These are phyloP conservation scores for Boletus pseudopeckii DNA, from an alignment of 768 basidiomycete genomes.

Conservation along the genomic window DNA sequence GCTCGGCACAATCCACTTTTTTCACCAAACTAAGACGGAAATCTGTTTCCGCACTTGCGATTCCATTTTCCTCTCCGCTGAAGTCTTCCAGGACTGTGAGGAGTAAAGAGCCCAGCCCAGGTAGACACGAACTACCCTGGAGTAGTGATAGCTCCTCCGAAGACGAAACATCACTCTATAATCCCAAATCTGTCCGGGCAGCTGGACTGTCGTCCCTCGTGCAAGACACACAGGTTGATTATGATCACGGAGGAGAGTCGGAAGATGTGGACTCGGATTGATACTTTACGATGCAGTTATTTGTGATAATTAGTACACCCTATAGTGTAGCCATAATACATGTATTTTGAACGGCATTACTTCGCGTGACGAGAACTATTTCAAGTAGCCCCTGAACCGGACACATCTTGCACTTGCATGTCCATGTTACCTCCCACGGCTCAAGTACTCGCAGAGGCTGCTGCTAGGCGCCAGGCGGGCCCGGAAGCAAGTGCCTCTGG, in stretches of 20 bases:
- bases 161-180: constrained; percentile 28
- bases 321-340: constrained; percentile 3
- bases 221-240: constrained; percentile 11
- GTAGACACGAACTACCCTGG: constrained; percentile 41
- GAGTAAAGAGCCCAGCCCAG: constrained; percentile 28
- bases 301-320: not conserved
- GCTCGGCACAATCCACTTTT: constrained; percentile 31
- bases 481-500: not conserved
- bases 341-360: not conserved
- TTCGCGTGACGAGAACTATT: not conserved
- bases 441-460: constrained; percentile 29
- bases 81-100: constrained; percentile 19
- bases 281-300: not conserved
- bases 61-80: constrained; percentile 33
- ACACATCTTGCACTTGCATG: not conserved
- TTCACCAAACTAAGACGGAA: constrained; percentile 41
- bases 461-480: constrained; percentile 20
- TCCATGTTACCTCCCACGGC: constrained; percentile 12
- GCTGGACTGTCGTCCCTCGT: constrained; percentile 6
- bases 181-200: constrained; percentile 8
- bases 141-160: constrained; percentile 63
- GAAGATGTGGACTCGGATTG: constrained; percentile 24
- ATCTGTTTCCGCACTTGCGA: constrained; percentile 43
- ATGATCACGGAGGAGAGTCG: constrained; percentile 17
- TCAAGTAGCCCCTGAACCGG: constrained; percentile 17